These are phyloP conservation scores for Stephanodiscus triporus DNA, from an alignment of 108 stramenopile genomes.

Conservation along the genomic window DNA sequence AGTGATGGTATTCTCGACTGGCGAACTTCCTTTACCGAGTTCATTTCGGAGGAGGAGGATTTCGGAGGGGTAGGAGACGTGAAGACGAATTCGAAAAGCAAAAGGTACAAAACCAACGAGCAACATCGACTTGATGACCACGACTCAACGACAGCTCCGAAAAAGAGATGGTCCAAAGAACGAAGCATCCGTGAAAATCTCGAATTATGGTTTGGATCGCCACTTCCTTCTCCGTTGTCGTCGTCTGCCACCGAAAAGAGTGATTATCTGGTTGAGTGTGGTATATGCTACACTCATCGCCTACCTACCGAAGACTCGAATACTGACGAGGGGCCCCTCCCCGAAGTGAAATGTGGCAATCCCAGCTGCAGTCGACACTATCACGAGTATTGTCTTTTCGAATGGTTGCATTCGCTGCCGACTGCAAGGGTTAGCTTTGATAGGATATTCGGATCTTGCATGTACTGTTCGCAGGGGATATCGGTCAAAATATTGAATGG, in stretches of 20 bases:
- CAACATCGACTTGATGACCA: neutral
- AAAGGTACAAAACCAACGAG: neutral
- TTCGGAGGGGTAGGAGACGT: neutral
- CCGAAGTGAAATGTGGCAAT: constrained; percentile 67
- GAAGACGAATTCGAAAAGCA: neutral
- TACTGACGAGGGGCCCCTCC: constrained; percentile 46
- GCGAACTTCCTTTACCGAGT: constrained; percentile 44
- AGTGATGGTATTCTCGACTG: constrained; percentile 34
- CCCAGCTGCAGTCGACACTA: constrained; percentile 58
- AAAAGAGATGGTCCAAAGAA: constrained; percentile 43
- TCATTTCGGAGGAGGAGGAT: constrained; percentile 24
- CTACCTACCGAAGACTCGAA: constrained; percentile 38
- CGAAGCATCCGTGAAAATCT: constrained; percentile 59
- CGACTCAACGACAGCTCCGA: neutral
- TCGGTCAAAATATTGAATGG: constrained; percentile 53
- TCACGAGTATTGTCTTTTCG: constrained; percentile 65
- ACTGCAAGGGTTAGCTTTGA: constrained; percentile 70
- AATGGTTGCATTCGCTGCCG: constrained; percentile 74
- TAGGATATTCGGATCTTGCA: constrained; percentile 68
- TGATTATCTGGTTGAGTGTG: constrained; percentile 70
- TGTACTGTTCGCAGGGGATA: constrained; percentile 64
- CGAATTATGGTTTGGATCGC: constrained; percentile 55
- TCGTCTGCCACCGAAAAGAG: constrained; percentile 38
- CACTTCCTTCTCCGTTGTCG: constrained; percentile 59
- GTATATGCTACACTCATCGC: constrained; percentile 74